Evolutionary conservation across 169 alveolate genomes (phyloP).

Genomic region (Cryptosporidium sp.): DNA sequence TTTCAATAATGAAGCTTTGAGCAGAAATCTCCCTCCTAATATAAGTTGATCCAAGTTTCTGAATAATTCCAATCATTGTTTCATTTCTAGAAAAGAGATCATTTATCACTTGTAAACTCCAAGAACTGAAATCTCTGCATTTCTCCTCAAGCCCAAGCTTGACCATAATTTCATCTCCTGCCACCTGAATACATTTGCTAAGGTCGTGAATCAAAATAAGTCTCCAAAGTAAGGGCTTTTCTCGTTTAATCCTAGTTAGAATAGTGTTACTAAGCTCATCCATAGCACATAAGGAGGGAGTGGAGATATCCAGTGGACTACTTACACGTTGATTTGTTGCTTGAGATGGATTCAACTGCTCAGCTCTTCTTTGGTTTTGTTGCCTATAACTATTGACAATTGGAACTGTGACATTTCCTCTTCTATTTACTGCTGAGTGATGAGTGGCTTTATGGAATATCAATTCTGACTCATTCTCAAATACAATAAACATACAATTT

Average conservation of each 20-base stretch:
- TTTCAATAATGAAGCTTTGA: conserved; percentile 8
- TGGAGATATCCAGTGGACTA: neutral
- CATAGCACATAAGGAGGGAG: conserved; percentile 36
- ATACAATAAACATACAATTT: conserved; percentile 81
- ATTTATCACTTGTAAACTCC: conserved; percentile 37
- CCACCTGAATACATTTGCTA: conserved; percentile 12
- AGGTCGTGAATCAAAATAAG: conserved; percentile 20
- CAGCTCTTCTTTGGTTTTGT: conserved; percentile 33
- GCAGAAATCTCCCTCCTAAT: conserved; percentile 40
- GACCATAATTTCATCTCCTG: conserved; percentile 23
- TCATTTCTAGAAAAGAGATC: neutral
- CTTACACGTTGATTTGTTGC: neutral
- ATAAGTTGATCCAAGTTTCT: conserved; percentile 35
- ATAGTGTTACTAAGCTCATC: conserved; percentile 50
- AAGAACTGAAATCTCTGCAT: conserved; percentile 41
- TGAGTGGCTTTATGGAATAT: conserved; percentile 78
- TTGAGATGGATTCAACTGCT: neutral
- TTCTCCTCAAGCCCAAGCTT: conserved; percentile 55
- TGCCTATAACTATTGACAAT: conserved; percentile 48
- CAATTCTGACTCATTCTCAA: conserved; percentile 79
- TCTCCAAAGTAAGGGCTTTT: conserved; percentile 51
- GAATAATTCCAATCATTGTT: conserved; percentile 1
- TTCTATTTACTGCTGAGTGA: conserved; percentile 49
- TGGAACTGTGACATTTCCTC: conserved; percentile 56
- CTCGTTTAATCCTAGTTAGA: conserved; percentile 3